phyloP scores from a whole-genome alignment of 192 early-diverging fungal genomes.

The Mortierella hygrophila region DNA sequence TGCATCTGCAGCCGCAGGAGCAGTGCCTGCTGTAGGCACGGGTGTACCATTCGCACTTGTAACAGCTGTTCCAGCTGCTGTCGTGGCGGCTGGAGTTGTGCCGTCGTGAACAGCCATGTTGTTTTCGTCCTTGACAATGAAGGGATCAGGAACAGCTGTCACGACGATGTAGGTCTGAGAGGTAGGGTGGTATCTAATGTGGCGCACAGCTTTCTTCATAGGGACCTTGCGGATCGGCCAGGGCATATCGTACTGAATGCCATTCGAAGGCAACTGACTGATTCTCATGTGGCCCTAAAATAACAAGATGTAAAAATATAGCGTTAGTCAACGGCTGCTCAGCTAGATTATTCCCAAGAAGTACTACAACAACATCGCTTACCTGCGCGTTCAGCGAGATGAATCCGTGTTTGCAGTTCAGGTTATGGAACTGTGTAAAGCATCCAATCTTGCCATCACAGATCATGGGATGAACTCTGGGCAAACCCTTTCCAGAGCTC shows the following conservation, averaged over 20 bases:
- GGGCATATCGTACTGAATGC: slow-evolving; percentile 76
- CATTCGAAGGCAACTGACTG: slow-evolving; percentile 72
- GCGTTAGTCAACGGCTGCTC: neutral
- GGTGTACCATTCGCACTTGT: neutral
- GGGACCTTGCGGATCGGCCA: slow-evolving; percentile 83
- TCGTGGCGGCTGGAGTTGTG: neutral
- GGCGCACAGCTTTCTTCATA: slow-evolving; percentile 75
- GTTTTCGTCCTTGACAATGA: slow-evolving; percentile 81
- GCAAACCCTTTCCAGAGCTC: slow-evolving; percentile 67
- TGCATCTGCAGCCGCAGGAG: neutral
- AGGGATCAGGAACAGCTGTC: slow-evolving; percentile 73
- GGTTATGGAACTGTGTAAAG: slow-evolving; percentile 85
- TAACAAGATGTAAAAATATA: neutral
- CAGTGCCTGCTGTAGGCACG: neutral
- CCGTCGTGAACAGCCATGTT: slow-evolving; percentile 59
- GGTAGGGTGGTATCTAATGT: slow-evolving; percentile 85
- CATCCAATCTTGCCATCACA: slow-evolving; percentile 73
- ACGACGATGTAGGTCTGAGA: slow-evolving; percentile 87
- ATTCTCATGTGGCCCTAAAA: slow-evolving; percentile 73
- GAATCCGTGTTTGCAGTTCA: slow-evolving; percentile 84
- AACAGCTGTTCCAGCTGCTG: neutral
- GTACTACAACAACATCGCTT: neutral
- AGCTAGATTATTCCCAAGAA: neutral
- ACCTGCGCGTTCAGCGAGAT: slow-evolving; percentile 79
- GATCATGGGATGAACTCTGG: slow-evolving; percentile 81